Percentiles rank a stretch among this genome's conserved stretches.
Conservation (phyloP, 2,329 filamentous ascomycete species). For the Botrytis sinoallii region DNA sequence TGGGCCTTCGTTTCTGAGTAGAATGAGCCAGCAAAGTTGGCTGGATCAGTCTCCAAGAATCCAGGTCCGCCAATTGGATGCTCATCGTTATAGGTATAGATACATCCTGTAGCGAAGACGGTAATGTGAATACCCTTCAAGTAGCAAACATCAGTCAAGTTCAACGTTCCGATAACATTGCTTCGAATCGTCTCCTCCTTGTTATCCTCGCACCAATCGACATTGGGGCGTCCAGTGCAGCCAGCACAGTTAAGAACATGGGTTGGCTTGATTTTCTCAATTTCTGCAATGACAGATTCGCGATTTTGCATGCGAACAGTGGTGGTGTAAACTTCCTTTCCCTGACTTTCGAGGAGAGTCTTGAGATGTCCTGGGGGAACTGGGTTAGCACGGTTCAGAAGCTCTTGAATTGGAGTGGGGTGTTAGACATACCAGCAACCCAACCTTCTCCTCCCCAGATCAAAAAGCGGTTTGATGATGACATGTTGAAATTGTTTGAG, state of each 20-base stretch:
- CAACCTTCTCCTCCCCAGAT: conserved; percentile 63
- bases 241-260: conserved; percentile 66
- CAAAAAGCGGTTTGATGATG: conserved; percentile 44
- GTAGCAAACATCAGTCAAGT: conserved; percentile 60
- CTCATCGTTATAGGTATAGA: conserved; percentile 60
- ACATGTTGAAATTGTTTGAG: conserved; percentile 18
- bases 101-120: conserved; percentile 65
- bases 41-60: conserved; percentile 58
- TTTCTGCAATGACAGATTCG: conserved; percentile 52
- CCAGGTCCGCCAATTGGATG: conserved; percentile 59
- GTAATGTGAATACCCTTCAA: conserved; percentile 59
- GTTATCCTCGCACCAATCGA: conserved; percentile 70
- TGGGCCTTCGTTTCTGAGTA: conserved; percentile 66
- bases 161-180: conserved; percentile 64
- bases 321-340: conserved; percentile 59
- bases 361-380: conserved; percentile 51
- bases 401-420: conserved; percentile 1
- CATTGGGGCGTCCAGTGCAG: conserved; percentile 64
- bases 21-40: conserved; percentile 66
- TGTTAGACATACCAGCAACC: conserved; percentile 40
- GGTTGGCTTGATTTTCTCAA: conserved; percentile 59
- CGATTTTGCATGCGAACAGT: conserved; percentile 64
- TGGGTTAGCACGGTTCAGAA: conserved; percentile 15
- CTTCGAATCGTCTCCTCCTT: conserved; percentile 64
- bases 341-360: conserved; percentile 52